Evolutionary conservation across 2,329 filamentous ascomycete species (phyloP), one percentile per base, ranked within the genome.

Genomic region (Neocatenulostroma microsporum): DNA sequence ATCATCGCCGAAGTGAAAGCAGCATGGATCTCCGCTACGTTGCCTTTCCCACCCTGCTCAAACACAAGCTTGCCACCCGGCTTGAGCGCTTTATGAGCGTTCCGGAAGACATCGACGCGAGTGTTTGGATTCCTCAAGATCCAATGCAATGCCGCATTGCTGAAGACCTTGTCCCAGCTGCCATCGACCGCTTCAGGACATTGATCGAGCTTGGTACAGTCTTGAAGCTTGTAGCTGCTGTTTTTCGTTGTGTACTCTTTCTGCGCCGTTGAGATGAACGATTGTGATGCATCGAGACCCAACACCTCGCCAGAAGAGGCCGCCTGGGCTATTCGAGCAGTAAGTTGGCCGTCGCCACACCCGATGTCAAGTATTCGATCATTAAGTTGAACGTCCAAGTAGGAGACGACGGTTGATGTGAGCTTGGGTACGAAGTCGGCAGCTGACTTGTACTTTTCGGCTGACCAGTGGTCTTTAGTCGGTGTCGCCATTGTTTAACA

Each of bases 21-120:
- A 0, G 73, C 64, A 19, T 74, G 68, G 47, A 81, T 70, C 57
- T 84, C 80, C 1, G 67, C 62, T 1, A 82, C 69, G 56, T 84
- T 84, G 14, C 81, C 82, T 33, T 78, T 69, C 0, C 80, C 80
- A 35, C 82, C 80, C 75, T 80, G 80, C 57, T 85, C 81, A 49
- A 84, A 82, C 8, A 73, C 70, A 40, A 84, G 78, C 0, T 49
- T 50, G 2, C 77, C 80, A 9, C 68, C 69, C 0, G 73, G 70
- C 21, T 62, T 66, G 2, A 84, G 66, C 1, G 70, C 63, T 7
- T 59, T 59, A 42, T 69, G 60, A 3, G 77, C 66, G 25, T 71
- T 6, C 50, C 47, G 50, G 84, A 78, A 56, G 80, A 73, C 19
- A 55, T 50, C 5, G 6, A 21, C 3, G 57, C 74, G 68, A 1